phyloP scores from a whole-genome alignment of 108 stramenopile species.

The Cyclotella sp. region DNA sequence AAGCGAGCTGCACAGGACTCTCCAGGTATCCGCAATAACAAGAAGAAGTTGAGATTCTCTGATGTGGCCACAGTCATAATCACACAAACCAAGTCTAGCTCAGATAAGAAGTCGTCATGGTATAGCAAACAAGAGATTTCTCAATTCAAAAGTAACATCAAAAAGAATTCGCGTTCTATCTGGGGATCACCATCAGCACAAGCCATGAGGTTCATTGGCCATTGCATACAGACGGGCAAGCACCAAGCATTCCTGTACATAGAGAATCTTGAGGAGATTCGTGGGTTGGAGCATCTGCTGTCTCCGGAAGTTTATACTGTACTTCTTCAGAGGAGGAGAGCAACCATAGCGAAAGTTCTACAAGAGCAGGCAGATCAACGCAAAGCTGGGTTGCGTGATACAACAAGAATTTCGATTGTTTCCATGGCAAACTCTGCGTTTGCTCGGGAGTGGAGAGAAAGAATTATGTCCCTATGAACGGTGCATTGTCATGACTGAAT shows the following conservation, averaged over 20 bases:
- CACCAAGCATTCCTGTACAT: background rate
- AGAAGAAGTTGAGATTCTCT: constrained; percentile 4
- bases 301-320: background rate
- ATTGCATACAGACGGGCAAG: background rate
- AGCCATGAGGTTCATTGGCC: background rate
- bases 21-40: background rate
- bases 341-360: background rate
- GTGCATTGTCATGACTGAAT: no score
- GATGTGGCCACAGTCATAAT: background rate
- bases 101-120: background rate
- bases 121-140: background rate
- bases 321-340: background rate
- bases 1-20: no score
- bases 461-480: background rate
- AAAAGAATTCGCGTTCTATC: background rate
- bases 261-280: background rate
- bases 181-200: background rate
- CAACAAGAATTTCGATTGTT: background rate
- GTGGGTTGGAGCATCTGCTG: constrained; percentile 3
- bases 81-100: background rate
- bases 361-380: background rate
- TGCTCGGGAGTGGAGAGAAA: background rate
- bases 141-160: background rate
- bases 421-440: background rate
- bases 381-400: background rate